These are phyloP conservation scores for Trichoderma virens DNA, from an alignment of 495 filamentous ascomycete species.

Conservation along the genomic window DNA sequence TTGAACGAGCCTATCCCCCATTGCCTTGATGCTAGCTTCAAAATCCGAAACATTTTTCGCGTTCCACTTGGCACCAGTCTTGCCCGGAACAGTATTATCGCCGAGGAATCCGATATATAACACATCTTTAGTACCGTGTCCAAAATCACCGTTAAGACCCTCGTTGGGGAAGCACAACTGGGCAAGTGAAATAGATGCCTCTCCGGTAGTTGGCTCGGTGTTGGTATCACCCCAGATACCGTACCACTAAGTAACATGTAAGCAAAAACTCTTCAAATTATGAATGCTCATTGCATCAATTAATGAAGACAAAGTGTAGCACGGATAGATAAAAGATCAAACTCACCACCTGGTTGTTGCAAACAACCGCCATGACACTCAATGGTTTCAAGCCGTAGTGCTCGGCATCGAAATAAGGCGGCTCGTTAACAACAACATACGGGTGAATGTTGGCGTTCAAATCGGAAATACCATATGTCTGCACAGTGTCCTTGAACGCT, in stretches of 20 bases:
- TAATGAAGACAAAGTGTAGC: too few species aligned
- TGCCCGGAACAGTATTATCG: slow-evolving; percentile 38
- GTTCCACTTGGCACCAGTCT: slow-evolving; percentile 42
- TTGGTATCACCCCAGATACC: slow-evolving; percentile 64
- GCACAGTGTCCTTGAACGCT: slow-evolving; percentile 41
- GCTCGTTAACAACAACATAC: slow-evolving; percentile 60
- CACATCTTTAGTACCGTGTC: slow-evolving; percentile 42
- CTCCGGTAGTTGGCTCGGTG: slow-evolving; percentile 46
- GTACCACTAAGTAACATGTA: slow-evolving; percentile 34
- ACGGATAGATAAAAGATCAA: too few species aligned
- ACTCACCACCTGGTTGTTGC: slow-evolving; percentile 44
- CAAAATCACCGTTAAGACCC: slow-evolving; percentile 39
- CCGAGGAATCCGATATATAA: slow-evolving; percentile 51
- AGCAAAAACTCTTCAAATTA: too few species aligned
- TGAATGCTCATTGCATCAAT: too few species aligned
- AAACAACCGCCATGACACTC: slow-evolving; percentile 58
- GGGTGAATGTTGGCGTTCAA: slow-evolving; percentile 55
- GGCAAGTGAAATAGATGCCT: slow-evolving; percentile 50
- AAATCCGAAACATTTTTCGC: slow-evolving; percentile 16
- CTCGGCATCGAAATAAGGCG: slow-evolving; percentile 36
- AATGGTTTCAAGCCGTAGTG: slow-evolving; percentile 47
- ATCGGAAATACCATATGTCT: slow-evolving; percentile 51
- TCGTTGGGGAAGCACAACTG: slow-evolving; percentile 44
- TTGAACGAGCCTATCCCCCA: neutral
- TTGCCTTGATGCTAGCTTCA: neutral